Conservation (phyloP, 805 yeast species). For the Barnettozyma vustinii region DNA sequence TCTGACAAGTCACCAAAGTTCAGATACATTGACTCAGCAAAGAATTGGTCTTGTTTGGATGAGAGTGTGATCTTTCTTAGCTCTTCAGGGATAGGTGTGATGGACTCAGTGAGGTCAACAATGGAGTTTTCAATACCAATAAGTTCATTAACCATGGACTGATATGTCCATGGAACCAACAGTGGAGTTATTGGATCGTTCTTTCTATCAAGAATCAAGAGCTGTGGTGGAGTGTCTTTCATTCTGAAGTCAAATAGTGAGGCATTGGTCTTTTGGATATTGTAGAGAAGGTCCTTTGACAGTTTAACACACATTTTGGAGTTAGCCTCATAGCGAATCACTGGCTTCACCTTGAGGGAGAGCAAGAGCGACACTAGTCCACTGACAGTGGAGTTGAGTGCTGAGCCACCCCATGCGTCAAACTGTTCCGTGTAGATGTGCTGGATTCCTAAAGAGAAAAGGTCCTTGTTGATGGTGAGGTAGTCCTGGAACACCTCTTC, state of each 20-base stretch:
- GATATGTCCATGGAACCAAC: constrained; percentile 95
- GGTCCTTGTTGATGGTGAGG: constrained; percentile 61
- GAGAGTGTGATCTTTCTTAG: constrained; percentile 60
- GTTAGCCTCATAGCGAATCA: constrained; percentile 70
- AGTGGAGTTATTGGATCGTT: constrained; percentile 93
- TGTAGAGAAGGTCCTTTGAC: constrained; percentile 59
- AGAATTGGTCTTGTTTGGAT: constrained; percentile 71
- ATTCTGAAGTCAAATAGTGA: constrained; percentile 61
- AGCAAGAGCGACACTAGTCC: constrained; percentile 53
- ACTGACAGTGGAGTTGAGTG: constrained; percentile 37
- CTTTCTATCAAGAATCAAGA: constrained; percentile 75
- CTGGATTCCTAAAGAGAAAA: constrained; percentile 43
- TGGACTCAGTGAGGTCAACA: constrained; percentile 51
- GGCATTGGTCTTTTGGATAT: constrained; percentile 50
- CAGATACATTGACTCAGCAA: constrained; percentile 71
- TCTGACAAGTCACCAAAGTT: constrained; percentile 96
- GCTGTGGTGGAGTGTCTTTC: constrained; percentile 63
- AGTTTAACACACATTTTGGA: constrained; percentile 60
- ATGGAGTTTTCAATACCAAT: constrained; percentile 79
- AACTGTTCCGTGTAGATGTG: constrained; percentile 32
- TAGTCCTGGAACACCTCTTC: constrained; percentile 86
- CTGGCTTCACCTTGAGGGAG: constrained; percentile 72
- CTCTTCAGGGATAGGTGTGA: constrained; percentile 53
- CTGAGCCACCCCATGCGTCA: constrained; percentile 41
- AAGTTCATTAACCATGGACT: constrained; percentile 93